Conservation (phyloP, 2,329 filamentous ascomycete genomes). For the Passalora sequoiae region DNA sequence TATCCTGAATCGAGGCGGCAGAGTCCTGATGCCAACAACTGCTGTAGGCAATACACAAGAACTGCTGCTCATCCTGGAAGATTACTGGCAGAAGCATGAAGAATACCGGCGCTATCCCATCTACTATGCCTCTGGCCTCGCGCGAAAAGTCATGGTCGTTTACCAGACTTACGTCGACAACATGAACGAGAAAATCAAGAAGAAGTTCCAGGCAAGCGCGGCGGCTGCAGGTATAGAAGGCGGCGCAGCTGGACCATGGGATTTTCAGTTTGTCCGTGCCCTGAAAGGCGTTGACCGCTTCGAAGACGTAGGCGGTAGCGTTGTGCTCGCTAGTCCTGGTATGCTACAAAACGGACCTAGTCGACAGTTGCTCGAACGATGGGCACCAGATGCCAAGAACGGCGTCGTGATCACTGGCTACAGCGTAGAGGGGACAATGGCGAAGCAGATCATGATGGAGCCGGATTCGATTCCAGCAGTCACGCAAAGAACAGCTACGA, state of each 20-base stretch:
- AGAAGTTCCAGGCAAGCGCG: conserved; percentile 78
- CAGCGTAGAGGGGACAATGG: conserved; percentile 98
- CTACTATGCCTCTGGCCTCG: conserved; percentile 94
- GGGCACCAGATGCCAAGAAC: conserved; percentile 94
- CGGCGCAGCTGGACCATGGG: conserved; percentile 74
- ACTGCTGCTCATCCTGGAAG: conserved; percentile 86
- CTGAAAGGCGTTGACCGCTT: conserved; percentile 91
- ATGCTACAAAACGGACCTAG: conserved; percentile 98
- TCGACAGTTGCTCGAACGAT: conserved; percentile 84
- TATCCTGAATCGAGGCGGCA: conserved; percentile 83
- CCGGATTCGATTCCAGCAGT: conserved; percentile 92
- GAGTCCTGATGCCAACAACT: conserved; percentile 91
- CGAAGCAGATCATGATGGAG: conserved; percentile 88
- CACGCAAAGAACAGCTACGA: conserved; percentile 49
- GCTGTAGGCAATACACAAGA: conserved; percentile 92
- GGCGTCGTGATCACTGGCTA: conserved; percentile 99
- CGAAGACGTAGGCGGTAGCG: conserved; percentile 89
- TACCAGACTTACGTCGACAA: conserved; percentile 97
- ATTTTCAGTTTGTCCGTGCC: conserved; percentile 89
- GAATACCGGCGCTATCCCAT: conserved; percentile 90
- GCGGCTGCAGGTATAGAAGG: conserved; percentile 77
- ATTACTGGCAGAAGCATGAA: conserved; percentile 88
- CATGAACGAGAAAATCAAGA: conserved; percentile 99
- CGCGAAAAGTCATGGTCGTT: conserved; percentile 94
- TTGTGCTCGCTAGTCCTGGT: conserved; percentile 95